Evolutionary conservation across 2,329 filamentous ascomycete species (phyloP), one percentile per base, ranked within the genome.

Genomic region (Whalleya microplaca): DNA sequence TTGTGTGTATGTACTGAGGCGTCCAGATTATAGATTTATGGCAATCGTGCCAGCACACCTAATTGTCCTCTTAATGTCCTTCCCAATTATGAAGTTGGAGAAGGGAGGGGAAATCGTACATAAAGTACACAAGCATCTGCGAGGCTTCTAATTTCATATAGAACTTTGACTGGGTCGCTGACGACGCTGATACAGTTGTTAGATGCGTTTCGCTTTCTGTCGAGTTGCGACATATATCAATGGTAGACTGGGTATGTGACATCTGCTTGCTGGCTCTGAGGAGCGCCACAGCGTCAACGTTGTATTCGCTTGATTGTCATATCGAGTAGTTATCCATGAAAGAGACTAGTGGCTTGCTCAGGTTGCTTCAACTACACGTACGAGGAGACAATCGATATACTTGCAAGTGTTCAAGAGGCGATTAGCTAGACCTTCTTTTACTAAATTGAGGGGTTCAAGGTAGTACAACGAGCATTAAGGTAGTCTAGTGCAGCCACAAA

Each of bases 1-100:
- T n/a, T n/a, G n/a, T n/a, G n/a, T n/a, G n/a, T n/a, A 12, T 12
- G 32, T 32, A 40, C 43, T 44, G 52, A 43, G 48, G 50, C 47
- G 37, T 21, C 45, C 53, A 61, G 46, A 49, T 45, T 6, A 37
- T 37, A 37, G 32, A 12, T 16, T 37, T 37, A 37, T 6, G 9
- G 32, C 14, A 16, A 16, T 12, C 3, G 32, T 37, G 9, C 10
- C 14, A 37, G 3, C 32, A 16, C 14, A 12, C 10, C 7, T 14
- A 12, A 37, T 37, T 37, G 14, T 16, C 32, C 14, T 37, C 14
- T 3, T 37, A 12, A 7, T 37, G 3, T 37, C 8, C 3, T 37
- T 16, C 10, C 32, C 14, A 12, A 8, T 12, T 3, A 12, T 37
- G 23, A 27, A 27, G 9, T 27, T 27, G 23, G 23, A 9, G 23